Percentiles rank a stretch among this genome's conserved stretches.
Evolutionary conservation across 257 asterid genomes (phyloP).

Genomic region (Solanum neorickii): DNA sequence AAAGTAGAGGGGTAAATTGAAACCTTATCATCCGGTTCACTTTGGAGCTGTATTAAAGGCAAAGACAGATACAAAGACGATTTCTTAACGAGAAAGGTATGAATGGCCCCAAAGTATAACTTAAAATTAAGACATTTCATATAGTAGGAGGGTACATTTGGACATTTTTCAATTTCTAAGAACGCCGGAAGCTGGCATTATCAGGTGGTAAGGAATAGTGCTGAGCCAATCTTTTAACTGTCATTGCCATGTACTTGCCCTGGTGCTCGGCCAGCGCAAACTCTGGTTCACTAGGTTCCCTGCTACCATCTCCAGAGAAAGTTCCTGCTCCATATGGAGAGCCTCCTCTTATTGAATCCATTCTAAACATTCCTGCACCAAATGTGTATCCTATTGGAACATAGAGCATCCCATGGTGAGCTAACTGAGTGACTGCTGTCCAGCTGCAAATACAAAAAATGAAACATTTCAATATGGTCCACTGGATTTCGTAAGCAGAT

Average conservation of each 20-base stretch:
- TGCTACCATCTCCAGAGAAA: constrained; percentile 30
- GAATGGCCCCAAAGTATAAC: neutral
- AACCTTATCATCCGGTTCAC: neutral
- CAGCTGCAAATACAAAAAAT: constrained; percentile 24
- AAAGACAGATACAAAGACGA: neutral
- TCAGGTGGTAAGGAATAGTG: neutral
- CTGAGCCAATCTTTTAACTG: constrained; percentile 15
- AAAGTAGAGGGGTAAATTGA: neutral
- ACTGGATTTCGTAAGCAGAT: neutral
- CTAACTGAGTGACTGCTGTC: constrained; percentile 81
- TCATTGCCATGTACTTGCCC: constrained; percentile 40
- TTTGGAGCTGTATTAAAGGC: neutral
- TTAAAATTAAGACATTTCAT: neutral
- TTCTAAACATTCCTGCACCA: constrained; percentile 79
- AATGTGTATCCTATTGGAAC: constrained; percentile 86
- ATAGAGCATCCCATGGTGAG: constrained; percentile 83
- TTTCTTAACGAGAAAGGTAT: neutral
- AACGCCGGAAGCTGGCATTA: neutral
- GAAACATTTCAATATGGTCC: neutral
- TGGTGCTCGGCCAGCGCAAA: constrained; percentile 45
- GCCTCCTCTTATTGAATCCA: constrained; percentile 64
- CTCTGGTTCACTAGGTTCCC: constrained; percentile 32
- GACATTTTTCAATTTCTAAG: neutral
- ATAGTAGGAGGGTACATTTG: neutral
- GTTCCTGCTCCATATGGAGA: constrained; percentile 47